Base-by-base conservation (phyloP, 768 basidiomycete genomes). In the Gymnopilus junonius region DNA sequence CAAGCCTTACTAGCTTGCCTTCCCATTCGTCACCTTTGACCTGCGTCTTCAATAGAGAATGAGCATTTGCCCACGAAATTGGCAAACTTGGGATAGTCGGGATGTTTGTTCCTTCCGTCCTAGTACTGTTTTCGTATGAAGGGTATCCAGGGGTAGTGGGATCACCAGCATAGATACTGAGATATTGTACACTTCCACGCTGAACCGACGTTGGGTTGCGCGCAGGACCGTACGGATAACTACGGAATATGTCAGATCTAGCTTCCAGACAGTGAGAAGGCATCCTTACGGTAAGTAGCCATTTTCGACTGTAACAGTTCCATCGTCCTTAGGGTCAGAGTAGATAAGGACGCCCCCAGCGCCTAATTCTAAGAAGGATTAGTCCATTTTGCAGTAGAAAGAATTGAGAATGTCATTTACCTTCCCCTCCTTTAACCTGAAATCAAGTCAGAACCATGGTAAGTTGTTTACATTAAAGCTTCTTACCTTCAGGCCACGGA, bases 81-180 rank as follows among this genome's bases (percentile, higher is more conserved):
- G 97, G 97, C n/a, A 98, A 75, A 69, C 92, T 94, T 0, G 93
- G 93, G 63, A 95, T 95, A 8, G 70, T 71, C 2, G 93, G 92
- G 45, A 90, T 83, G 67, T 88, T 93, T 46, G 75, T 77, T 12
- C 81, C 85, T n/a, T 85, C 83, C 11, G 65, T 77, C 58, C 92
- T 83, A 6, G 90, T 90, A 45, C 86, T 85, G 68, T 95, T 89
- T 71, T 89, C 84, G 75, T 98, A 98, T 0, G 96, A 83, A 46
- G 97, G 96, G 63, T 97, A 84, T 10, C 91, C 93, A 3, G 96
- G 95, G 2, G 97, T 98, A 0, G 91, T 89, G 2, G 95, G 93
- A 71, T 93, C 91, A 6, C 89, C 89, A 20, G 88, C 87, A 67
- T 90, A 92, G 8, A 80, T 69, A 37, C 84, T 85, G 58, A 94